Percentiles rank a stretch among this genome's conserved stretches.
These are phyloP conservation scores for Nephelium lappaceum DNA, from an alignment of 345 rosid species.

Conservation along the genomic window DNA sequence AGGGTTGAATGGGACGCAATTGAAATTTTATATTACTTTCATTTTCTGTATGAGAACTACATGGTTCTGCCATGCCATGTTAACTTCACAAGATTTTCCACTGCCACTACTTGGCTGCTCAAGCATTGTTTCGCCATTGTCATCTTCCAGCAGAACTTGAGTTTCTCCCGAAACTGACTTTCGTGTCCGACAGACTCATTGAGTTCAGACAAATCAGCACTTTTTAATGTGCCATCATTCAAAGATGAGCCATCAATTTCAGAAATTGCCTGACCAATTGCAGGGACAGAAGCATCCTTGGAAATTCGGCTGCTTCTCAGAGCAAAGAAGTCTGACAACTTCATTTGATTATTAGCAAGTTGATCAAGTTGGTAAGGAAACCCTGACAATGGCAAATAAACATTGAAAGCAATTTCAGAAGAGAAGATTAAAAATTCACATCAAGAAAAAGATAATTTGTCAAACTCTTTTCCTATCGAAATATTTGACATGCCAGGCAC, in stretches of 20 bases:
- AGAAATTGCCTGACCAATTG: slow-evolving; percentile 37
- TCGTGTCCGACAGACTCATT: slow-evolving; percentile 32
- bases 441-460: background rate
- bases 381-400: slow-evolving; percentile 50
- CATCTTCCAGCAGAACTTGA: slow-evolving; percentile 30
- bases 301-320: slow-evolving; percentile 33
- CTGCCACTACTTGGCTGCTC: slow-evolving; percentile 33
- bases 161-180: slow-evolving; percentile 29
- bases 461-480: background rate
- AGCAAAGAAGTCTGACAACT: slow-evolving; percentile 76
- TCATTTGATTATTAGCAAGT: slow-evolving; percentile 78
- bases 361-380: slow-evolving; percentile 91
- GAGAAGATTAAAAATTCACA: background rate
- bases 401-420: slow-evolving; percentile 12
- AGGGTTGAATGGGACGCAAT: slow-evolving; percentile 29
- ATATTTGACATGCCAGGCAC: background rate
- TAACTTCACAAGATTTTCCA: slow-evolving; percentile 35
- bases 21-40: slow-evolving; percentile 31
- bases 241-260: slow-evolving; percentile 40
- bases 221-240: slow-evolving; percentile 41
- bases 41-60: slow-evolving; percentile 33
- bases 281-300: slow-evolving; percentile 31
- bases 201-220: slow-evolving; percentile 31
- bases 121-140: slow-evolving; percentile 24
- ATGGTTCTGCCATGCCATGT: slow-evolving; percentile 31